phyloP scores from a whole-genome alignment of 2,329 filamentous ascomycete genomes.

The Penicillium digitatum region DNA sequence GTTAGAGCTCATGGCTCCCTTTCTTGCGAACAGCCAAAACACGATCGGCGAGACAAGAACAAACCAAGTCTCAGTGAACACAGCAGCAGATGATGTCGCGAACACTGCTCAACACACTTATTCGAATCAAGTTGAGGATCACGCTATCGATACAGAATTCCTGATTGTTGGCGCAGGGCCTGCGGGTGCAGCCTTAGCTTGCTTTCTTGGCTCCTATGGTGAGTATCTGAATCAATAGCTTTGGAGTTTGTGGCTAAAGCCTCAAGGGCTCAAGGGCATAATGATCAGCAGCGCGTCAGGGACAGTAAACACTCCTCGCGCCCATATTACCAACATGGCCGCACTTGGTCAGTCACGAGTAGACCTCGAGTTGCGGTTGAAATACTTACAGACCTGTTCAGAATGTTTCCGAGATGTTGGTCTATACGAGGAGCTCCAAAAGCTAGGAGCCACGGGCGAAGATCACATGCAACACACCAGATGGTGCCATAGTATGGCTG shows the following conservation, averaged over 20 bases:
- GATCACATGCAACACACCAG: slow-evolving; percentile 49
- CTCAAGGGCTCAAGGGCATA: slow-evolving; percentile 39
- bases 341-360: slow-evolving; percentile 37
- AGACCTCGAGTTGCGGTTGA: neutral
- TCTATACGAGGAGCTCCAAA: slow-evolving; percentile 43
- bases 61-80: neutral
- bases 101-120: neutral
- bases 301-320: slow-evolving; percentile 55
- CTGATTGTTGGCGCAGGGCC: slow-evolving; percentile 2
- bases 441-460: slow-evolving; percentile 31
- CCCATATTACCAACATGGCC: slow-evolving; percentile 59
- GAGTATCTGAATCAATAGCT: neutral
- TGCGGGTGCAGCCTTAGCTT: neutral
- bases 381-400: slow-evolving; percentile 7
- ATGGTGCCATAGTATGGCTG: slow-evolving; percentile 53
- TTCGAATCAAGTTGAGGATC: neutral
- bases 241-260: neutral
- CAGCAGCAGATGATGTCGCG: neutral
- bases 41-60: neutral
- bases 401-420: slow-evolving; percentile 55
- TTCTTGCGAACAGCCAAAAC: neutral
- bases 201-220: neutral
- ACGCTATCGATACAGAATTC: neutral
- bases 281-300: slow-evolving; percentile 50
- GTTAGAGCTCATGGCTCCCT: neutral